These are phyloP conservation scores for Metroxylon sagu DNA, from an alignment of 176 grass and related monocot species.

Conservation along the genomic window DNA sequence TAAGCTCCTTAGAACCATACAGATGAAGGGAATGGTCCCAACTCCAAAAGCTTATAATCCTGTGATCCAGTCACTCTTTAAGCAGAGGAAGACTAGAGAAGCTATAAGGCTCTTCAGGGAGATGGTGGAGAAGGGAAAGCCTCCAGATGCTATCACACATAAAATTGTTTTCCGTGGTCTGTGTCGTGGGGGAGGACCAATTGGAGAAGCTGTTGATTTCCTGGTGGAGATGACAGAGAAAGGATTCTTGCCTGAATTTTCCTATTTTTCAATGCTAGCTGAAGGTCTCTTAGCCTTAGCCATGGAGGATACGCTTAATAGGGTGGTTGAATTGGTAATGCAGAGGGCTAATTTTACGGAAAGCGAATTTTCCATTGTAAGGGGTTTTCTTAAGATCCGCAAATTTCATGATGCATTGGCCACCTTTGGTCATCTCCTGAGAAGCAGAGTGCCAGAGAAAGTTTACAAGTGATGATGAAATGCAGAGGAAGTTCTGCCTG, in stretches of 20 bases:
- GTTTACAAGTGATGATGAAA: constrained; percentile 19
- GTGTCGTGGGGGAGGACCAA: constrained; percentile 60
- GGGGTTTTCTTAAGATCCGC: constrained; percentile 64
- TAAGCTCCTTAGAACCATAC: constrained; percentile 68
- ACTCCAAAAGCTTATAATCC: constrained; percentile 78
- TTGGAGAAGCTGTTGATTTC: constrained; percentile 84
- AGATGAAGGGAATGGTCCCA: constrained; percentile 58
- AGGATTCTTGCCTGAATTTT: constrained; percentile 66
- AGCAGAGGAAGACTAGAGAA: constrained; percentile 41
- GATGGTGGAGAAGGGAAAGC: constrained; percentile 56
- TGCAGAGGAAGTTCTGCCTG: too few species aligned
- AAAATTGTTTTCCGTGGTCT: constrained; percentile 76
- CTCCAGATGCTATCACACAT: constrained; percentile 72
- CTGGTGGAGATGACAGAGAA: constrained; percentile 68
- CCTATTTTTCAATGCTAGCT: constrained; percentile 62
- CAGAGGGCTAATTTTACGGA: constrained; percentile 44
- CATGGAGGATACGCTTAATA: constrained; percentile 71
- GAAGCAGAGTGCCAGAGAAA: constrained; percentile 32
- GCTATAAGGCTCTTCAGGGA: constrained; percentile 73
- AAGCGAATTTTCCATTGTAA: constrained; percentile 61
- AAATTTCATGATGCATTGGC: constrained; percentile 75
- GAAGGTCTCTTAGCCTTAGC: constrained; percentile 69
- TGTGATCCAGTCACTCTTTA: constrained; percentile 65
- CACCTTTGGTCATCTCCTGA: constrained; percentile 53
- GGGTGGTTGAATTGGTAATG: constrained; percentile 49